Evolutionary conservation across 2,329 filamentous ascomycete genomes (phyloP).

Genomic region (Monilinia vaccinii-corymbosi): DNA sequence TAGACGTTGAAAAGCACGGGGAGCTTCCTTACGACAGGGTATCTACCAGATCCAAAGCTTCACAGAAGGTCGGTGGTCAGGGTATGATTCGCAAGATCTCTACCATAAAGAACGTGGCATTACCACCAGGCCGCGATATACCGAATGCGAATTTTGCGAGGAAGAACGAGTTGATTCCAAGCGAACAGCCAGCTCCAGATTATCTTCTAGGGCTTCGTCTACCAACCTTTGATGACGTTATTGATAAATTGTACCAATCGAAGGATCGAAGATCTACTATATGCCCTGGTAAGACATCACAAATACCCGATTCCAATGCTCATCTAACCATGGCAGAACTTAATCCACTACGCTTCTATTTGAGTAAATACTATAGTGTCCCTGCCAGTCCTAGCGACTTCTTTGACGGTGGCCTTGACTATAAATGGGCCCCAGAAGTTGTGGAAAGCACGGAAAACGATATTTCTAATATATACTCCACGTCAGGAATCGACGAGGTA

Average conservation of each 20-base stretch:
- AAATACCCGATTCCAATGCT: not conserved
- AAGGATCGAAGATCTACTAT: not conserved
- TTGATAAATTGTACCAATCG: not conserved
- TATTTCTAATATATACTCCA: not conserved
- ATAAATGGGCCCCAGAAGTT: slow-evolving; percentile 27
- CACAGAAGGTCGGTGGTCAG: not conserved
- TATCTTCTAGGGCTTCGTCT: slow-evolving; percentile 6
- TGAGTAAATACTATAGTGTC: not conserved
- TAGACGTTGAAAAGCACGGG: not conserved
- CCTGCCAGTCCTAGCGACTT: slow-evolving; percentile 39
- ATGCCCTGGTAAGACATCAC: not conserved
- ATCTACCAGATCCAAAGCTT: not conserved
- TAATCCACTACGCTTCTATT: slow-evolving; percentile 2
- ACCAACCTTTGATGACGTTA: slow-evolving; percentile 3
- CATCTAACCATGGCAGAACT: not conserved
- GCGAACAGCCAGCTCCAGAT: slow-evolving; percentile 14
- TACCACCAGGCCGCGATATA: slow-evolving; percentile 23
- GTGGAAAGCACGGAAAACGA: not conserved
- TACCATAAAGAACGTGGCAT: slow-evolving; percentile 2
- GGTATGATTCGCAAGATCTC: not conserved
- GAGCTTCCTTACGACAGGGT: not conserved
- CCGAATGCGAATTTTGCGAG: slow-evolving; percentile 39
- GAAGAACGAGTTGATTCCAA: slow-evolving; percentile 34
- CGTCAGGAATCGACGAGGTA: not conserved
- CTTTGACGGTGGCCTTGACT: slow-evolving; percentile 38